These are phyloP conservation scores for Zopfia rhizophila DNA, from an alignment of 2,329 filamentous ascomycete genomes.

Conservation along the genomic window DNA sequence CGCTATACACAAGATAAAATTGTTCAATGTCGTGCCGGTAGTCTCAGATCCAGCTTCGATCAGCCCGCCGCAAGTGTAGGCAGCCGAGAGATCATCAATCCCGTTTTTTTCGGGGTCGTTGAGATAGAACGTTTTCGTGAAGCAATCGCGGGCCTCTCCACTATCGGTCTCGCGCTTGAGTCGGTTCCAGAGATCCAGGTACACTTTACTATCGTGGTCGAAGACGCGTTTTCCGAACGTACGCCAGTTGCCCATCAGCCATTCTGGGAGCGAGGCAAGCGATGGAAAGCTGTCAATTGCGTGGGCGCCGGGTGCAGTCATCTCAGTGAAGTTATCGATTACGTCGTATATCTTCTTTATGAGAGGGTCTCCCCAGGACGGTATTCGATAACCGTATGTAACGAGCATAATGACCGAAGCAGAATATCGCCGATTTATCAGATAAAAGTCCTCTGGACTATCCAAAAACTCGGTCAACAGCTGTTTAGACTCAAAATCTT, in stretches of 20 bases:
- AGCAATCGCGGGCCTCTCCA: constrained; percentile 42
- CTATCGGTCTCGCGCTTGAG: constrained; percentile 42
- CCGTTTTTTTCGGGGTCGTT: constrained; percentile 42
- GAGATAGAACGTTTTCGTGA: constrained; percentile 48
- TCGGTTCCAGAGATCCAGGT: constrained; percentile 45
- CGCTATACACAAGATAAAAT: constrained; percentile 42
- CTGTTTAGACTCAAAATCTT: constrained; percentile 60
- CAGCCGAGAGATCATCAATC: constrained; percentile 47
- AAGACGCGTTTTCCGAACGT: constrained; percentile 36
- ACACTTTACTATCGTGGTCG: constrained; percentile 43
- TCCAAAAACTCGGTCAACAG: constrained; percentile 56
- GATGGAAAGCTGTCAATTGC: constrained; percentile 44
- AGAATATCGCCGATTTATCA: constrained; percentile 45
- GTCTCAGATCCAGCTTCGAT: constrained; percentile 50
- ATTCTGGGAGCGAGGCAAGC: constrained; percentile 41
- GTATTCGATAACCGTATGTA: constrained; percentile 48
- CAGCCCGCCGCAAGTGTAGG: constrained; percentile 46
- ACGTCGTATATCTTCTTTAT: constrained; percentile 46
- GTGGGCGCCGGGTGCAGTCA: constrained; percentile 41
- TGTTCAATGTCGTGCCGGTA: constrained; percentile 42
- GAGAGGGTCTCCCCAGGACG: constrained; percentile 42
- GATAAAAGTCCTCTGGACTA: constrained; percentile 43
- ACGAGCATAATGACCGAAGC: constrained; percentile 47
- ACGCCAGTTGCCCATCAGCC: constrained; percentile 44
- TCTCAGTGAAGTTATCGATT: constrained; percentile 43